Conservation (phyloP, 305 asterid genomes). For the Solanum hybrid region DNA sequence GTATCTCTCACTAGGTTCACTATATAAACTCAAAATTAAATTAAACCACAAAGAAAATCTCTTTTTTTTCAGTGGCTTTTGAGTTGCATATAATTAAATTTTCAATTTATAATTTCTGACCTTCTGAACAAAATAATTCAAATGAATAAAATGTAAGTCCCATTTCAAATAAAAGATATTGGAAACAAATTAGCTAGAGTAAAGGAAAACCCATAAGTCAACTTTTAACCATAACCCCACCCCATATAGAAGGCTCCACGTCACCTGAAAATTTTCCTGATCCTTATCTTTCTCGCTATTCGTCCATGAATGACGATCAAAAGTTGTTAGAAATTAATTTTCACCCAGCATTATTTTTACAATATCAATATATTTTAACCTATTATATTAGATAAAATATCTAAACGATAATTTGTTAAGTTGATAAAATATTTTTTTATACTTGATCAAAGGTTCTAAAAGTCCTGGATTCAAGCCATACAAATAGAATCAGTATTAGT, state of each 20-base stretch:
- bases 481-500: neutral
- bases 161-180: neutral
- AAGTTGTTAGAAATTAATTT: neutral
- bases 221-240: neutral
- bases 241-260: neutral
- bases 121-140: too few relatives aligned
- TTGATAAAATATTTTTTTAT: neutral
- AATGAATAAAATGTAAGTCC: neutral
- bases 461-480: neutral
- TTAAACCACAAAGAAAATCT: neutral
- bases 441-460: neutral
- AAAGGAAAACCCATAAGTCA: neutral
- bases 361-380: neutral
- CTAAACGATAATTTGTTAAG: neutral
- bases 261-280: neutral
- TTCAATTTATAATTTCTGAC: neutral
- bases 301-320: neutral
- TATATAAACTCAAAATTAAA: neutral
- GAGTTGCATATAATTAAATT: neutral
- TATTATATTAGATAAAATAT: neutral
- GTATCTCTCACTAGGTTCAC: neutral
- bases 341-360: neutral
- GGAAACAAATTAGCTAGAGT: neutral
- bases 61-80: neutral
- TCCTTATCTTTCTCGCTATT: too few relatives aligned